Conservation (phyloP, 768 basidiomycete genomes). For the Russula griseocarnosa region DNA sequence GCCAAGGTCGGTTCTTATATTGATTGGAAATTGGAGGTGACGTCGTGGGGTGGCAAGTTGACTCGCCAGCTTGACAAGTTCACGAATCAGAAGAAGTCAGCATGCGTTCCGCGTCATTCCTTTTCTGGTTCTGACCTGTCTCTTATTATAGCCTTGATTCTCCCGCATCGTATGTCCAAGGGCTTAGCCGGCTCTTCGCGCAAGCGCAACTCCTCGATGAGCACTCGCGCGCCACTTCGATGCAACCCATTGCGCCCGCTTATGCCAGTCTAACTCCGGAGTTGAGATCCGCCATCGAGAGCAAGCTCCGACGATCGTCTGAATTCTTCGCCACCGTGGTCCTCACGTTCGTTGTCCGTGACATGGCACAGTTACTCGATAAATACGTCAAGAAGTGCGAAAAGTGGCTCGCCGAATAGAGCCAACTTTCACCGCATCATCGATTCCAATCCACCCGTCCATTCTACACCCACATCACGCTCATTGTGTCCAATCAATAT, state of each 20-base stretch:
- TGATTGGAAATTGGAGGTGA: conserved; percentile 37
- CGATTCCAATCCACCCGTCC: too few species aligned
- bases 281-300: conserved; percentile 59
- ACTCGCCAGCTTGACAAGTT: conserved; percentile 76
- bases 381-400: conserved; percentile 93
- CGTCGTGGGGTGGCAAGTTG: conserved; percentile 68
- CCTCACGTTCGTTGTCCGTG: conserved; percentile 83
- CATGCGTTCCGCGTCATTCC: conserved; percentile 29
- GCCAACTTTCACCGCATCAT: not conserved
- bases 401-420: conserved; percentile 81
- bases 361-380: conserved; percentile 80
- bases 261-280: conserved; percentile 70
- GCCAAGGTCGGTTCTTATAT: not conserved
- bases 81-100: conserved; percentile 83
- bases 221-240: conserved; percentile 70
- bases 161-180: conserved; percentile 76
- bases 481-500: conserved; percentile 4
- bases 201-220: conserved; percentile 82
- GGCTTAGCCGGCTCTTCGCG: conserved; percentile 66
- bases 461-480: conserved; percentile 7
- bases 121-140: conserved; percentile 9
- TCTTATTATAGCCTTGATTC: conserved; percentile 67
- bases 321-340: conserved; percentile 90
- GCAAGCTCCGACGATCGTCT: conserved; percentile 74
- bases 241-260: conserved; percentile 62